Evolutionary conservation across 192 early-diverging fungal species (phyloP), one percentile per base, ranked within the genome.

Genomic region (Coemansia sp.): DNA sequence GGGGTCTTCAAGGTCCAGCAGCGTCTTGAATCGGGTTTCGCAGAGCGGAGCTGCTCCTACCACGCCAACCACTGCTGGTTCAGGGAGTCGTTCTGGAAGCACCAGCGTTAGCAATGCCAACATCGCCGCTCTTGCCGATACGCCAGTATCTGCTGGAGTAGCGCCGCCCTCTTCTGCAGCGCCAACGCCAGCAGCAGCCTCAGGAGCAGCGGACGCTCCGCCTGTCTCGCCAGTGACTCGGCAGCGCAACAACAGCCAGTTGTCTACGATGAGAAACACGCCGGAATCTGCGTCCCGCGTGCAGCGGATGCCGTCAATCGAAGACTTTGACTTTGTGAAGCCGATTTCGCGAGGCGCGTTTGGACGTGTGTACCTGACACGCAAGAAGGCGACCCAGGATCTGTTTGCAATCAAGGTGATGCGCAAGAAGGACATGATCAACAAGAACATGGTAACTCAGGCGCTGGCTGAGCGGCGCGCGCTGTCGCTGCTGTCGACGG

Each of bases 371-470:
- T 95, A 92, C 55, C 69, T 95, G 31, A 89, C 91, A 6, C 82
- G 86, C 33, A 95, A 95, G 53, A 86, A 87, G 61, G 88, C 89
- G 5, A 95, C 92, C 2, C 84, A 86, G 61, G 94, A 95, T 67
- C 66, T 94, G 38, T 96, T 87, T 72, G 94, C 94, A 12, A 93
- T 95, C 60, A 96, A 96, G 76, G 89, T 94, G 6, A 70, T 96
- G 60, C 91, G 91, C 70, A 96, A 94, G 56, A 89, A 89, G 42
- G 91, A 95, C 64, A 94, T 96, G 89, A 92, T 94, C 61, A 85
- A 89, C 61, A 96, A 95, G 77, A 95, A 96, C 69, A 94, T 95
- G 94, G 89, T 93, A n/a, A 89, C 86, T 24, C 93, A 95, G 53
- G 90, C 92, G 11, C 73, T 92, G 27, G 91, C 92, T 5, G 94